Percentiles rank a stretch among this genome's conserved stretches.
Conservation (phyloP, 306 rosid species). For the Cicer chorassanicum region DNA sequence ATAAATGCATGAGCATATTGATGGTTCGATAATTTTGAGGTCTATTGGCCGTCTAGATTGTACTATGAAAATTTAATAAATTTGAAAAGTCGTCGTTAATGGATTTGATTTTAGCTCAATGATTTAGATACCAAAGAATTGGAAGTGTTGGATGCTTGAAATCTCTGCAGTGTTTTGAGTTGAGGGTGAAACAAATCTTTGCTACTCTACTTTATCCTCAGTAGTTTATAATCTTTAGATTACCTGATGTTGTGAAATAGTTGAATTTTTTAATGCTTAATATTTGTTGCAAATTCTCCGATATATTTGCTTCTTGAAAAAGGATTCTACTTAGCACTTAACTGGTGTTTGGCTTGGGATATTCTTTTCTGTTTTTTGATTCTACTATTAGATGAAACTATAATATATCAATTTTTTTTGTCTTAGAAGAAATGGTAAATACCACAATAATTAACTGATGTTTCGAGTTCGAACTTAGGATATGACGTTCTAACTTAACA, state of each 20-base stretch:
- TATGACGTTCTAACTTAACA: too few relatives aligned
- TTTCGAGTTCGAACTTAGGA: too few relatives aligned
- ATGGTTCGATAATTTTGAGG: slow-evolving; percentile 33
- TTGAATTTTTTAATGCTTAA: slow-evolving; percentile 4
- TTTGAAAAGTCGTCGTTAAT: too few relatives aligned
- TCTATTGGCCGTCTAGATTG: slow-evolving; percentile 28
- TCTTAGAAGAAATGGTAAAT: too few relatives aligned
- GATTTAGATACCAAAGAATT: too few relatives aligned
- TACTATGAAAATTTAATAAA: background rate
- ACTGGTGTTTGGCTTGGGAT: background rate
- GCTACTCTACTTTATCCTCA: slow-evolving; percentile 26
- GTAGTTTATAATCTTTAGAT: slow-evolving; percentile 32
- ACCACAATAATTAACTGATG: too few relatives aligned
- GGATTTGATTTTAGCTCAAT: too few relatives aligned
- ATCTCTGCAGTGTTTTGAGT: too few relatives aligned
- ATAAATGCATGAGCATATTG: slow-evolving; percentile 17
- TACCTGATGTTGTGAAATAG: slow-evolving; percentile 21
- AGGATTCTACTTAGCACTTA: slow-evolving; percentile 4
- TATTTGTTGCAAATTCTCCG: background rate
- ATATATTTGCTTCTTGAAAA: slow-evolving; percentile 19
- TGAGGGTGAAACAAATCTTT: slow-evolving; percentile 57
- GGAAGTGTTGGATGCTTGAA: too few relatives aligned
- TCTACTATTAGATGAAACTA: slow-evolving; percentile 1
- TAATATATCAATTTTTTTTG: too few relatives aligned
- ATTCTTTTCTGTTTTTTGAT: slow-evolving; percentile 1